A percentile compares a stretch with the other conserved stretches of the same genome.
phyloP scores from a whole-genome alignment of 2,329 filamentous ascomycete genomes.

The Alternaria sp. region DNA sequence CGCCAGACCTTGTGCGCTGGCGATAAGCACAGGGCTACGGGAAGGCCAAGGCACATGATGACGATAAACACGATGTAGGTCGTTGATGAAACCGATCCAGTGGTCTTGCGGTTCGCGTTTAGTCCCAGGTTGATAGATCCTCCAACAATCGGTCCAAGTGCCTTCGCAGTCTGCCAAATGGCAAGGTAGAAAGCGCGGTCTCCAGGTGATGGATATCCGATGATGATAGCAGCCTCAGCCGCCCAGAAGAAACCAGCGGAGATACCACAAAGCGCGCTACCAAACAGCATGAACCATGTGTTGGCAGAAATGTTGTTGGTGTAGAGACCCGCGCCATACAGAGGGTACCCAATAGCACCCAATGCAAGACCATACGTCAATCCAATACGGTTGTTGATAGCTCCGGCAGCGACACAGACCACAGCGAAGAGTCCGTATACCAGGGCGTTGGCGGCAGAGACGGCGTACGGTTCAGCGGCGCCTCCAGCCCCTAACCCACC shows the following conservation, averaged over 20 bases:
- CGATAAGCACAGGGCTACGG: constrained; percentile 53
- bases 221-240: constrained; percentile 51
- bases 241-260: constrained; percentile 53
- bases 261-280: constrained; percentile 48
- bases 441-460: constrained; percentile 43
- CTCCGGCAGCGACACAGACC: constrained; percentile 42
- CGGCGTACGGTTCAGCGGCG: constrained; percentile 42
- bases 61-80: constrained; percentile 57
- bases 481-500: constrained; percentile 43
- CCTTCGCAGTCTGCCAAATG: constrained; percentile 46
- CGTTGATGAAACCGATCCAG: constrained; percentile 48
- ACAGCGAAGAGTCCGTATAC: constrained; percentile 43
- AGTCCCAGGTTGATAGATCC: constrained; percentile 59
- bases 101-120: constrained; percentile 49
- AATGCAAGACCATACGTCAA: constrained; percentile 47
- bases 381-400: constrained; percentile 49
- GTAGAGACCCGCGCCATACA: constrained; percentile 52
- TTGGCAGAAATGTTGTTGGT: constrained; percentile 48
- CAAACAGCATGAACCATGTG: constrained; percentile 52
- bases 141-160: constrained; percentile 54
- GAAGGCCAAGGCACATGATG: constrained; percentile 55
- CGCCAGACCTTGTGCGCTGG: constrained; percentile 55
- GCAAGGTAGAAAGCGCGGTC: constrained; percentile 48
- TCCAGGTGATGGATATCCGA: constrained; percentile 49
- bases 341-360: constrained; percentile 53